A percentile compares a stretch with the other conserved stretches of the same genome.
These are phyloP conservation scores for Takakia lepidozioides DNA, from an alignment of 225 moss, liverwort and hornwort genomes.

Conservation along the genomic window DNA sequence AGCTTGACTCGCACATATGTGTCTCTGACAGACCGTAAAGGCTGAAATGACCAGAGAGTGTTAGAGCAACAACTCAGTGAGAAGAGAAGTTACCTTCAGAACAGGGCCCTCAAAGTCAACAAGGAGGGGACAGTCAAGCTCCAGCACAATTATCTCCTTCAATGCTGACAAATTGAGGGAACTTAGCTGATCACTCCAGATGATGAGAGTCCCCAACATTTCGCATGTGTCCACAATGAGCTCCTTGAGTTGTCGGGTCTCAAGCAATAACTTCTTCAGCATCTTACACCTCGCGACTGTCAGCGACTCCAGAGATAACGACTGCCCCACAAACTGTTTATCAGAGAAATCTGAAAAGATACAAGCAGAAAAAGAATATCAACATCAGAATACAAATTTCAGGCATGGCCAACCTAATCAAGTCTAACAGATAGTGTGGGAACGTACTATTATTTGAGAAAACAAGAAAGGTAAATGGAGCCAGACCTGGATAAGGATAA, in stretches of 20 bases:
- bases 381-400: too few relatives aligned
- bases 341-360: neutral
- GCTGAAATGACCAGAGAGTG: too few relatives aligned
- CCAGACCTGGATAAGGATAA: conserved; percentile 77
- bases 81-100: conserved; percentile 35
- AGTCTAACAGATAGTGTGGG: too few relatives aligned
- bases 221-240: conserved; percentile 53
- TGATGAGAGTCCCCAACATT: conserved; percentile 47
- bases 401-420: too few relatives aligned
- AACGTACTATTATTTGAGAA: too few relatives aligned
- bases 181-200: conserved; percentile 45
- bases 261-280: conserved; percentile 46
- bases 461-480: too few relatives aligned
- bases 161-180: conserved; percentile 37
- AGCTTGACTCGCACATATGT: too few relatives aligned
- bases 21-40: too few relatives aligned
- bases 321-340: conserved; percentile 35
- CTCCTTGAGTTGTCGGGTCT: conserved; percentile 40
- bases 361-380: neutral
- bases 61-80: too few relatives aligned
- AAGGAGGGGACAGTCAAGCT: conserved; percentile 55
- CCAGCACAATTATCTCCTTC: conserved; percentile 40
- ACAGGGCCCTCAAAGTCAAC: conserved; percentile 33
- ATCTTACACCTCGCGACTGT: conserved; percentile 48
- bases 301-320: conserved; percentile 60